Evolutionary conservation across 2,329 filamentous ascomycete species (phyloP).

Genomic region (Fusarium keratoplasticum): DNA sequence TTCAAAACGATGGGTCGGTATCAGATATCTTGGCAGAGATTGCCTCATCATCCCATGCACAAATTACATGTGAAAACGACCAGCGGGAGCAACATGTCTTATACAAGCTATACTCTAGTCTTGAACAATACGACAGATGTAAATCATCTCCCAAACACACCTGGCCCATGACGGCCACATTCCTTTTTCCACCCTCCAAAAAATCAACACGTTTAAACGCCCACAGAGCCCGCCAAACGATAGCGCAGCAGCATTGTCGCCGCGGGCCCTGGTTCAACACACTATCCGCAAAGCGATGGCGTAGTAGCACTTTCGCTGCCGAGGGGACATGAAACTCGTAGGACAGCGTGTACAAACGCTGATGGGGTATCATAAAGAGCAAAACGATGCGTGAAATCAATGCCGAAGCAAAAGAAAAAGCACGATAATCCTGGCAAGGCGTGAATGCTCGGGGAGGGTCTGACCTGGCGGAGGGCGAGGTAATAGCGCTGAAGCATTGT

Average conservation of each 20-base stretch:
- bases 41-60: neutral
- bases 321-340: conserved; percentile 55
- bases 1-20: neutral
- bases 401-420: conserved; percentile 32
- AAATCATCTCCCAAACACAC: conserved; percentile 1
- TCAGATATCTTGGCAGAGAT: neutral
- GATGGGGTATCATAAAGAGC: conserved; percentile 57
- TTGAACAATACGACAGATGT: neutral
- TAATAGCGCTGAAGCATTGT: conserved; percentile 69
- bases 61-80: neutral
- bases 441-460: conserved; percentile 3
- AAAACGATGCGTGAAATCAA: conserved; percentile 39
- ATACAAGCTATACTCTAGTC: conserved; percentile 15
- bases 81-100: conserved; percentile 23
- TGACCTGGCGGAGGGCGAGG: conserved; percentile 3
- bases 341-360: conserved; percentile 59
- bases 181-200: neutral
- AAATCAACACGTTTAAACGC: conserved; percentile 49
- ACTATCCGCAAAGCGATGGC: conserved; percentile 65
- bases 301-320: conserved; percentile 67
- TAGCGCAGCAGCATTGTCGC: conserved; percentile 68
- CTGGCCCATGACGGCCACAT: neutral
- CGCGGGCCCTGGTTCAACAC: conserved; percentile 61
- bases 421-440: conserved; percentile 17
- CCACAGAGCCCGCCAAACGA: conserved; percentile 62